Percentiles rank a stretch among this genome's conserved stretches.
Evolutionary conservation across 2,329 filamentous ascomycete species (phyloP).

Genomic region (Beauveria varroae): DNA sequence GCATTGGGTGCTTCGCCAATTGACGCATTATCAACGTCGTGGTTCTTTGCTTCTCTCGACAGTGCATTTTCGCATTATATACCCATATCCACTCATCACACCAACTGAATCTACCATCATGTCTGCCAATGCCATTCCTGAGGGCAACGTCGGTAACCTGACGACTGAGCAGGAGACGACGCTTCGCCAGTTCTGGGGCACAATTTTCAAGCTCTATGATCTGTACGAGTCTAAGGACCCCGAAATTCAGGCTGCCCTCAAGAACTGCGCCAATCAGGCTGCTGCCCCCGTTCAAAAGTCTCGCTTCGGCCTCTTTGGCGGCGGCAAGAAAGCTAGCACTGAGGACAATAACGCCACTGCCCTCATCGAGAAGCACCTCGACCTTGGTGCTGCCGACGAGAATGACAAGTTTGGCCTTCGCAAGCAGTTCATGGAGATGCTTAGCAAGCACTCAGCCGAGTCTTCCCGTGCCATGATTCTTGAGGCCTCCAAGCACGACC

Average conservation of each 20-base stretch:
- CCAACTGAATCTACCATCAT: background rate
- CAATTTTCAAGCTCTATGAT: constrained; percentile 17
- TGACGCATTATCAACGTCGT: background rate
- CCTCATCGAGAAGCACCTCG: constrained; percentile 8
- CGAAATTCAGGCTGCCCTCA: constrained; percentile 16
- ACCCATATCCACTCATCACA: background rate
- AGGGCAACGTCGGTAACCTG: constrained; percentile 18
- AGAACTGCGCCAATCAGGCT: constrained; percentile 23
- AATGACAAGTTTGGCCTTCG: constrained; percentile 56
- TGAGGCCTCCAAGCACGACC: constrained; percentile 21
- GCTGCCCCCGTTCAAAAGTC: constrained; percentile 55
- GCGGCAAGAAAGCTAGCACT: constrained; percentile 28
- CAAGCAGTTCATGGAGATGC: constrained; percentile 25
- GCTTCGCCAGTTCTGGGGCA: constrained; percentile 19
- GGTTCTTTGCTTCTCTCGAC: background rate
- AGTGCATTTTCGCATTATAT: background rate
- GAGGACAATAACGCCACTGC: constrained; percentile 26
- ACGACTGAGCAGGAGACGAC: constrained; percentile 18
- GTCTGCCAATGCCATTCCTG: background rate
- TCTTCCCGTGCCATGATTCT: constrained; percentile 13
- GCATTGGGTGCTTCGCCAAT: background rate
- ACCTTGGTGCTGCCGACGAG: constrained; percentile 23
- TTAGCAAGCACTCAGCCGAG: constrained; percentile 18
- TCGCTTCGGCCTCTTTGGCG: constrained; percentile 56
- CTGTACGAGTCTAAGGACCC: constrained; percentile 17